These are phyloP conservation scores for Xanthoconium separans DNA, from an alignment of 1,284 basidiomycete genomes.

Conservation along the genomic window DNA sequence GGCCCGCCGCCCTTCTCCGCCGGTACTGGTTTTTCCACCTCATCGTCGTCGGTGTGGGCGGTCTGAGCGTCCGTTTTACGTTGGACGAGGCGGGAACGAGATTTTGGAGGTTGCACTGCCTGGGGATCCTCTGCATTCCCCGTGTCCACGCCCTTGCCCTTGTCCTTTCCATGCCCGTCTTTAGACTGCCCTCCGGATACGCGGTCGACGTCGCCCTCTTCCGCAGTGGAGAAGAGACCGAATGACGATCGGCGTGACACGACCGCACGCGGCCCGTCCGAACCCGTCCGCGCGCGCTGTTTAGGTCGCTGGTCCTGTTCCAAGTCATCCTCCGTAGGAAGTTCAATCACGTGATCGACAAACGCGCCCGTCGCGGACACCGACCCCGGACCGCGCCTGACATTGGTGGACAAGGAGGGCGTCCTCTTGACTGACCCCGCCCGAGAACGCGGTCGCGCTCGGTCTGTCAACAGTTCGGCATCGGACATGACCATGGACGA, in stretches of 20 bases:
- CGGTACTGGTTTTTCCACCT: not conserved
- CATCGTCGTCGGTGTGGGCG: not conserved
- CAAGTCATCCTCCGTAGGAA: constrained; percentile 16
- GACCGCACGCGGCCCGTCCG: not conserved
- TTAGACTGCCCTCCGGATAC: not conserved
- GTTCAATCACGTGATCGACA: constrained; percentile 24
- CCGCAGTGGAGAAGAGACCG: not conserved
- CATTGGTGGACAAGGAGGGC: not conserved
- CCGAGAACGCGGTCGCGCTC: not conserved
- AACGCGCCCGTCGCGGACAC: constrained; percentile 13
- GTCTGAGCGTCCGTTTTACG: not conserved
- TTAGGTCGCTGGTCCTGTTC: not conserved
- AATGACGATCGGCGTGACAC: constrained; percentile 7
- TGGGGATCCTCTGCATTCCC: not conserved
- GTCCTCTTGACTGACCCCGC: constrained; percentile 13
- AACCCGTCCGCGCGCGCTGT: not conserved
- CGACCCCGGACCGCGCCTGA: not conserved
- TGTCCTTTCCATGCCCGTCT: not conserved
- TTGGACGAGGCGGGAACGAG: not conserved
- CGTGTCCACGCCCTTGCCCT: not conserved
- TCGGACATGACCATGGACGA: not conserved
- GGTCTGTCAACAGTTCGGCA: not conserved
- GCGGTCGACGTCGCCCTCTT: constrained; percentile 22
- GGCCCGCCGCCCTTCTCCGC: not conserved
- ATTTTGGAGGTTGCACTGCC: not conserved